Base-by-base conservation (phyloP, 306 rosid species). In the Lupinus albus region DNA sequence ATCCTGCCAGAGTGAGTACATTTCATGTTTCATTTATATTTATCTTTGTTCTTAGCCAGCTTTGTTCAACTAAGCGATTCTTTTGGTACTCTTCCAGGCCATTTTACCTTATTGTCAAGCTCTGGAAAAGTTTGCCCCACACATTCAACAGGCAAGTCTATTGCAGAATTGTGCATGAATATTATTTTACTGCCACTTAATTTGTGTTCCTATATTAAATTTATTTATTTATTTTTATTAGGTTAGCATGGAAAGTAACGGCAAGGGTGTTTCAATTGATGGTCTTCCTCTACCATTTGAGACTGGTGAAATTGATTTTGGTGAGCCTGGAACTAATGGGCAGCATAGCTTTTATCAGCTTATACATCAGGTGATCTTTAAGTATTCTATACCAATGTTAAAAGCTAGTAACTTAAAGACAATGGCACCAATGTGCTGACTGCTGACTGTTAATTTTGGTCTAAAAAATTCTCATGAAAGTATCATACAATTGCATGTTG, bases 191-290 rank as follows among this genome's bases (percentile, higher is more conserved):
- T 7, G 64, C 17, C 46, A 41, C 68, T 73, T 72, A 41, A 67
- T 71, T 57, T 47, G 16, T 67, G 57, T 60, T 69, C 48, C 20
- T 10, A 61, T 11, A 6, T 38, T 38, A 38, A 9, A 38, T 9
- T 38, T 8, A 53, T 41, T 9, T 35, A 7, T 38, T 62, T 6
- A 11, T 62, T 47, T 45, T 63, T 66, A 67, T 41, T 67, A 93
- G 98, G 99, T 93, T 67, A 93, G 99, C 92, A 93, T 93, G 99
- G 99, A 93, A 84, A 93, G 99, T 81, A 90, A 93, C 72, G 99
- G 99, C 64, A 93, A 93, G 78, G 89, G 99, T 52, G 99, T 93
- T 56, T 88, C 99, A 44, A 93, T 93, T 69, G 96, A 93, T 58
- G 99, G 99, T 60, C 73, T 85, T 28, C 89, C 75, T 52, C 85